These are phyloP conservation scores for Coprinopsis strossmayeri DNA, from an alignment of 768 basidiomycete species.

Conservation along the genomic window DNA sequence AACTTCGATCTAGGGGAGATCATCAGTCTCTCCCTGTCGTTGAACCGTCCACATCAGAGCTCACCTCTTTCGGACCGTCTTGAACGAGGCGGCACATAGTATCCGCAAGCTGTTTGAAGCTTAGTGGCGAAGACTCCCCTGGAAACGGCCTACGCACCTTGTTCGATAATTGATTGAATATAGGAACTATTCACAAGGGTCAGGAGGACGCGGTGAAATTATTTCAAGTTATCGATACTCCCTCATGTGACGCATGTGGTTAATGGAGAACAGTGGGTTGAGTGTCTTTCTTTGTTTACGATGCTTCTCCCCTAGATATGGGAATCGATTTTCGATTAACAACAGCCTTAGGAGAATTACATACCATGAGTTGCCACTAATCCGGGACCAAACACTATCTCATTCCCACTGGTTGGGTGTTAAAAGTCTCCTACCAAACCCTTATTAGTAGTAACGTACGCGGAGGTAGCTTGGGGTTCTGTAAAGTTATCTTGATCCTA, in stretches of 20 bases:
- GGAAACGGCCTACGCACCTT: conserved; percentile 16
- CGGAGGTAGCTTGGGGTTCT: conserved; percentile 5
- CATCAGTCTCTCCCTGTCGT: neutral
- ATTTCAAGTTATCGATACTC: neutral
- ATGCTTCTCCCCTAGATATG: too few species aligned
- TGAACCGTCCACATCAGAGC: neutral
- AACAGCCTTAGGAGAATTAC: too few species aligned
- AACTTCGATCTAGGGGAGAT: conserved; percentile 23
- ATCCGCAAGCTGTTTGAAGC: neutral
- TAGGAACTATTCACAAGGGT: conserved; percentile 25
- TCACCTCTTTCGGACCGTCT: neutral
- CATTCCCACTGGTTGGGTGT: neutral
- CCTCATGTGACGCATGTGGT: conserved; percentile 31
- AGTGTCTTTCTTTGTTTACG: conserved; percentile 30
- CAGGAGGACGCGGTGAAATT: neutral
- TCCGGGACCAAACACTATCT: conserved; percentile 2
- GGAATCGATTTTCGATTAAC: too few species aligned
- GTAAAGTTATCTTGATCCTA: conserved; percentile 28
- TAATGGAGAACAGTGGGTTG: conserved; percentile 30
- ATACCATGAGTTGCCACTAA: conserved; percentile 20
- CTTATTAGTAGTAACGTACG: conserved; percentile 2
- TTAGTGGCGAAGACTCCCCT: neutral
- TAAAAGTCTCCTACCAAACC: neutral
- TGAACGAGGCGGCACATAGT: neutral
- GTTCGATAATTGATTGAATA: conserved; percentile 26